phyloP scores from a whole-genome alignment of 805 yeast genomes.

The Saturnispora diversa region DNA sequence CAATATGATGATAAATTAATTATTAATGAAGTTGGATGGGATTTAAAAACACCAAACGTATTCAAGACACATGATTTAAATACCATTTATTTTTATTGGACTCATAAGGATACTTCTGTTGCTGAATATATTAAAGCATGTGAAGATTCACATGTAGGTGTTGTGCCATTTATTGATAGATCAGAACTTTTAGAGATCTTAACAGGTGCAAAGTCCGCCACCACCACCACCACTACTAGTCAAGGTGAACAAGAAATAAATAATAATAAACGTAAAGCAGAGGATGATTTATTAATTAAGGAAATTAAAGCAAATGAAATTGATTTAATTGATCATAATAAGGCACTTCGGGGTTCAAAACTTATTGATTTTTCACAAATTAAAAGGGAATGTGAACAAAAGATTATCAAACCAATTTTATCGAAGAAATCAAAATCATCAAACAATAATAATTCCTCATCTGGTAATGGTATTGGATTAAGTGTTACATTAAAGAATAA shows the following conservation, averaged over 20 bases:
- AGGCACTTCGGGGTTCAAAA: slow-evolving; percentile 48
- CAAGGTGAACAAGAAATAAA: slow-evolving; percentile 6
- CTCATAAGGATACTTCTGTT: slow-evolving; percentile 60
- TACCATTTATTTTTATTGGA: slow-evolving; percentile 71
- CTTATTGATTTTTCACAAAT: slow-evolving; percentile 60
- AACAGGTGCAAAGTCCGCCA: too few relatives aligned
- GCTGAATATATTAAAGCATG: slow-evolving; percentile 78
- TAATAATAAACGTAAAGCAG: slow-evolving; percentile 22
- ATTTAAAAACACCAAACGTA: slow-evolving; percentile 35
- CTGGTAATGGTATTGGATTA: slow-evolving; percentile 2
- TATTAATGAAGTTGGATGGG: slow-evolving; percentile 19
- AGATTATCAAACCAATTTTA: slow-evolving; percentile 33
- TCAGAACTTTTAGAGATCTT: slow-evolving; percentile 80
- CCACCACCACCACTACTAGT: slow-evolving; percentile 1
- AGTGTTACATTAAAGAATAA: slow-evolving; percentile 23
- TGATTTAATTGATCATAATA: slow-evolving; percentile 37
- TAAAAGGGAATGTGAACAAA: slow-evolving; percentile 56
- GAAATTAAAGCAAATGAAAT: slow-evolving; percentile 38
- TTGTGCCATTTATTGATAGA: slow-evolving; percentile 76
- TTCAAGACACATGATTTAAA: slow-evolving; percentile 37
- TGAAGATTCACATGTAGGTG: slow-evolving; percentile 51
- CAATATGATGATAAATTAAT: slow-evolving; percentile 38
- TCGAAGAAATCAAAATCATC: slow-evolving; percentile 1
- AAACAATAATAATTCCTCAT: not conserved
- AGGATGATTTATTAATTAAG: slow-evolving; percentile 43